phyloP scores from a whole-genome alignment of 371 early-diverging fungal genomes.

The Catenaria anguillulae region DNA sequence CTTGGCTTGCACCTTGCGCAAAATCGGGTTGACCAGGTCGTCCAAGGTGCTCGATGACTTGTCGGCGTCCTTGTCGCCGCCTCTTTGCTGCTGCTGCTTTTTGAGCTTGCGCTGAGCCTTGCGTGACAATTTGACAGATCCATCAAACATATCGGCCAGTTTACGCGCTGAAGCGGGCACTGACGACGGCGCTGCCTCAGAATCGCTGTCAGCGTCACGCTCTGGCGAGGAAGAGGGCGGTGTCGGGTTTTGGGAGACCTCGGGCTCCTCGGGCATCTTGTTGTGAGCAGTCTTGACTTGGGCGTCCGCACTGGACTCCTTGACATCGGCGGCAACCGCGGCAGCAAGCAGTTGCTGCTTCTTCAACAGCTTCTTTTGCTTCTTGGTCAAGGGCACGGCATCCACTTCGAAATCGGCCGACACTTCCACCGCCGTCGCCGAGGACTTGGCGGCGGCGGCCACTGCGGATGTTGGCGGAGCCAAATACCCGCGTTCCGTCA shows the following conservation, averaged over 20 bases:
- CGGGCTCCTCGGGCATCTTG: background rate
- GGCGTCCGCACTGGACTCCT: no score
- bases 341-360: conserved; percentile 23
- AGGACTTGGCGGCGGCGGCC: background rate
- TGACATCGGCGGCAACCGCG: background rate
- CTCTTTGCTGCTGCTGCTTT: no score
- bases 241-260: background rate
- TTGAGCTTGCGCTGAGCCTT: background rate
- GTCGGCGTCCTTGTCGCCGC: background rate
- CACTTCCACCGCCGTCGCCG: conserved; percentile 9
- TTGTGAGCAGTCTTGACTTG: background rate
- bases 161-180: no score
- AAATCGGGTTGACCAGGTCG: background rate
- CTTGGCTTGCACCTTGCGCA: conserved; percentile 5
- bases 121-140: no score
- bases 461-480: no score
- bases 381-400: conserved; percentile 11
- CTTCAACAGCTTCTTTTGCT: conserved; percentile 14
- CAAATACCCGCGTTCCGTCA: conserved; percentile 1
- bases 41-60: background rate
- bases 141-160: no score
- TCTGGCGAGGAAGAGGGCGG: background rate
- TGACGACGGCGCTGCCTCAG: no score
- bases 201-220: no score
- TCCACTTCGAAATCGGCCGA: conserved; percentile 20